These are phyloP conservation scores for Purpureocillium takamizusanense DNA, from an alignment of 2,329 filamentous ascomycete species.

Conservation along the genomic window DNA sequence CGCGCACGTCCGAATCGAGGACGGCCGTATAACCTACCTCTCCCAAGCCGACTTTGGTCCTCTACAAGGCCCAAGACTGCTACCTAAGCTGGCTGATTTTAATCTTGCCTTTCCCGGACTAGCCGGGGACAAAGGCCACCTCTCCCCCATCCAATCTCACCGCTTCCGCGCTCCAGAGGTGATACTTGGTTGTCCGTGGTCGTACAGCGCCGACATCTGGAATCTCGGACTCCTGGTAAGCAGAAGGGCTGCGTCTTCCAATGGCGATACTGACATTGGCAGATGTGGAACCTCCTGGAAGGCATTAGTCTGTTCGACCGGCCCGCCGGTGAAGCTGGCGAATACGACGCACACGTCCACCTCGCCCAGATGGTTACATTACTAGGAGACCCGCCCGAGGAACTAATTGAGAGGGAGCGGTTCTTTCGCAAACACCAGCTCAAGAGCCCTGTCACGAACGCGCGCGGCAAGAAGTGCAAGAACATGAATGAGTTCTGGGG, in stretches of 20 bases:
- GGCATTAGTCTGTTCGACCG: slow-evolving; percentile 8
- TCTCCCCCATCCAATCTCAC: slow-evolving; percentile 12
- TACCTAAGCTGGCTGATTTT: slow-evolving; percentile 12
- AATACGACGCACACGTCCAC: slow-evolving; percentile 14
- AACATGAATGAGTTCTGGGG: slow-evolving; percentile 14
- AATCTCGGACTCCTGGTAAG: slow-evolving; percentile 12
- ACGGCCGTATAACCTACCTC: slow-evolving; percentile 8
- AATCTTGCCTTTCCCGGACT: slow-evolving; percentile 8
- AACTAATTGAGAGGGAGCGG: slow-evolving; percentile 9
- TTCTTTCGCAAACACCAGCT: slow-evolving; percentile 6
- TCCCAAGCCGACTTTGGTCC: slow-evolving; percentile 10
- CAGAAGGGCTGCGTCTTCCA: not conserved
- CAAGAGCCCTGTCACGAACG: not conserved
- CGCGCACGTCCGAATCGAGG: slow-evolving; percentile 4
- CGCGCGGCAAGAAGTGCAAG: slow-evolving; percentile 3
- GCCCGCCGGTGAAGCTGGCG: slow-evolving; percentile 9
- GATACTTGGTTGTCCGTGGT: slow-evolving; percentile 12
- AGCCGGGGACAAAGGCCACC: slow-evolving; percentile 3
- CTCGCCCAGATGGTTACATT: slow-evolving; percentile 12
- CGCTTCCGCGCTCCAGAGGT: slow-evolving; percentile 14
- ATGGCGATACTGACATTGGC: slow-evolving; percentile 1
- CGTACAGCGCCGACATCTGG: slow-evolving; percentile 12
- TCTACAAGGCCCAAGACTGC: slow-evolving; percentile 3
- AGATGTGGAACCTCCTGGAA: slow-evolving; percentile 16
- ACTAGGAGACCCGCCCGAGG: slow-evolving; percentile 8